Evolutionary conservation across 805 yeast genomes (phyloP).

Genomic region (Candida silvicultrix): DNA sequence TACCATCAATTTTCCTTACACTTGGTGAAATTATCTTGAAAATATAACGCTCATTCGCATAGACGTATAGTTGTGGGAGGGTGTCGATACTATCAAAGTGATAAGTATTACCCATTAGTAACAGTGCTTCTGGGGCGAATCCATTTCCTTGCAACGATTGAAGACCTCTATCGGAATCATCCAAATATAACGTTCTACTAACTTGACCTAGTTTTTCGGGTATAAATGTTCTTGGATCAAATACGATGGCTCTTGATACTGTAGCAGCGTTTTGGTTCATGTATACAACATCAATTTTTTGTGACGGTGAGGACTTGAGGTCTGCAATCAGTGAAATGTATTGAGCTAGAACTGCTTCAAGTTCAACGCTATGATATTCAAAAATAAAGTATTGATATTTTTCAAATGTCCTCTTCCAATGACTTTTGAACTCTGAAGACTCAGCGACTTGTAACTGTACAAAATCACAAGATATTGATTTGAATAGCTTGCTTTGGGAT

Average conservation of each 20-base stretch:
- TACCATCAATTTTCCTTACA: slow-evolving; percentile 9
- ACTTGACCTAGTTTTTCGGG: not conserved
- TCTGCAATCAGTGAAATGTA: not conserved
- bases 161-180: not conserved
- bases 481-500: slow-evolving; percentile 6
- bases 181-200: not conserved
- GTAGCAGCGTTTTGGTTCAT: not conserved
- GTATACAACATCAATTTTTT: not conserved
- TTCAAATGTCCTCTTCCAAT: not conserved
- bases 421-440: not conserved
- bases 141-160: not conserved
- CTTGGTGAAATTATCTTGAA: slow-evolving; percentile 13
- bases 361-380: not conserved
- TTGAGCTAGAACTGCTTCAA: not conserved
- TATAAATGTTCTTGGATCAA: not conserved
- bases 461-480: slow-evolving; percentile 4
- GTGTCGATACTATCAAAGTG: slow-evolving; percentile 7
- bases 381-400: not conserved
- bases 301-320: not conserved
- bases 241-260: not conserved
- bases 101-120: slow-evolving; percentile 15
- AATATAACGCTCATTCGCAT: slow-evolving; percentile 7
- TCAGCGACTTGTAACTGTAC: slow-evolving; percentile 2
- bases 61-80: slow-evolving; percentile 15
- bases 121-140: not conserved